A percentile compares a stretch with the other conserved stretches of the same genome.
These are phyloP conservation scores for Xylaria hypoxylon DNA, from an alignment of 2,329 filamentous ascomycete genomes.

Conservation along the genomic window DNA sequence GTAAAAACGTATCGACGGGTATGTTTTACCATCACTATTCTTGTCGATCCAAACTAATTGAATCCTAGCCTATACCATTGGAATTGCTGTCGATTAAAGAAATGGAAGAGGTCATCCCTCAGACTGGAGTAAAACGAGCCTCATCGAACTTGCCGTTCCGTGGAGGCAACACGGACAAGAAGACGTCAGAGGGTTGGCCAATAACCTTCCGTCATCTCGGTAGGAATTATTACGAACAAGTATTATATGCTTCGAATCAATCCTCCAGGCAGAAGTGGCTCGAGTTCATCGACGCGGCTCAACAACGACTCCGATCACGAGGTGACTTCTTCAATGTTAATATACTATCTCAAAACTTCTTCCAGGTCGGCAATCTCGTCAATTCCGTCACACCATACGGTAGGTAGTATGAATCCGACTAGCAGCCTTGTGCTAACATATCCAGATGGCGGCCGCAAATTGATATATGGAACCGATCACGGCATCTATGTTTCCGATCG, in stretches of 20 bases:
- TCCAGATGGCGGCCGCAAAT: slow-evolving; percentile 89
- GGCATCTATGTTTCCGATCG: slow-evolving; percentile 94
- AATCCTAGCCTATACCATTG: slow-evolving; percentile 81
- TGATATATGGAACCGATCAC: slow-evolving; percentile 93
- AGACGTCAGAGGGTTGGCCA: slow-evolving; percentile 81
- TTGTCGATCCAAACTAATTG: slow-evolving; percentile 31
- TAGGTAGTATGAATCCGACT: slow-evolving; percentile 58
- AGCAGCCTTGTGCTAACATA: slow-evolving; percentile 36
- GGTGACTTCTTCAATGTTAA: slow-evolving; percentile 90
- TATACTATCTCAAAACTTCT: slow-evolving; percentile 69
- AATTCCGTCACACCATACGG: slow-evolving; percentile 95
- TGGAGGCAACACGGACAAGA: slow-evolving; percentile 63
- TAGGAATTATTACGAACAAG: slow-evolving; percentile 93
- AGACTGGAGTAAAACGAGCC: slow-evolving; percentile 82
- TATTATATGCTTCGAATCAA: slow-evolving; percentile 86
- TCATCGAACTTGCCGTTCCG: slow-evolving; percentile 80
- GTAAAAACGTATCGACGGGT: slow-evolving; percentile 89
- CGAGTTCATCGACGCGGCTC: slow-evolving; percentile 91
- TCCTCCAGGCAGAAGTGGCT: slow-evolving; percentile 96
- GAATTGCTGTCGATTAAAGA: slow-evolving; percentile 93
- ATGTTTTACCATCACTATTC: slow-evolving; percentile 46
- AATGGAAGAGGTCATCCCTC: slow-evolving; percentile 95
- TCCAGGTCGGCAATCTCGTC: slow-evolving; percentile 78
- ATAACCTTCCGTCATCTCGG: slow-evolving; percentile 97
- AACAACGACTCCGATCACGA: slow-evolving; percentile 85